Base-by-base conservation (phyloP, 371 early-diverging fungal genomes). In the Apophysomyces elegans region DNA sequence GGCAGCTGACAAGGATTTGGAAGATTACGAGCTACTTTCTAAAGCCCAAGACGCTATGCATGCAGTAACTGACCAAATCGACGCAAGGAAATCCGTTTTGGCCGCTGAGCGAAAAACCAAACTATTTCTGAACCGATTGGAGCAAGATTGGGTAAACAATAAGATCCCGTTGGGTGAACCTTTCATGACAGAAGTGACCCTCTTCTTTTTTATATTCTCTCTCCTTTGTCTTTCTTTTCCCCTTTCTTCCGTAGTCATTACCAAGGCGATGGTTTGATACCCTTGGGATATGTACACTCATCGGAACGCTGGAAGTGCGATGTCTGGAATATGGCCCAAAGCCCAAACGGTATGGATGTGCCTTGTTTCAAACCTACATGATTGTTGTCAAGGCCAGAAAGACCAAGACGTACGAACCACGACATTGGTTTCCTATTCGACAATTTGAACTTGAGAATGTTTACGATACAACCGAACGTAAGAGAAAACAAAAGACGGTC, bases 371-470 rank as follows among this genome's bases (percentile, higher is more conserved):
- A 4, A 71, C 81, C 21, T 85, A 85, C 64, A 75, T 87, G 67
- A 74, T 87, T 26, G 72, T 87, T 45, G 83, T 77, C 32, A 84
- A 80, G 44, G 77, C 80, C 26, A 87, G 81, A 64, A 84, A 77
- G 26, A 47, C 72, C 11, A 79, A 76, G 9, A 64, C 66, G 13
- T 87, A 84, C 61, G 84, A 86, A 54, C 81, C 85, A 0, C 77
- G 78, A 14, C 77, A 84, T 44, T 87, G 86, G 85, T 76, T 87
- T 41, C 86, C 87, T 6, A 64, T 87, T 14, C 75, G 86, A 0
- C 73, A 77, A 13, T 84, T 85, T 71, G 80, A 79, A 1, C 59
- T 83, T 12, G 70, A 71, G 13, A 67, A 78, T 57, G 35, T 75
- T 21, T 64, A 69, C 12, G 45, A 44, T 6, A 18, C 35, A 16